Base-by-base conservation (phyloP, 192 early-diverging fungal species). In the Phycomyces nitens region DNA sequence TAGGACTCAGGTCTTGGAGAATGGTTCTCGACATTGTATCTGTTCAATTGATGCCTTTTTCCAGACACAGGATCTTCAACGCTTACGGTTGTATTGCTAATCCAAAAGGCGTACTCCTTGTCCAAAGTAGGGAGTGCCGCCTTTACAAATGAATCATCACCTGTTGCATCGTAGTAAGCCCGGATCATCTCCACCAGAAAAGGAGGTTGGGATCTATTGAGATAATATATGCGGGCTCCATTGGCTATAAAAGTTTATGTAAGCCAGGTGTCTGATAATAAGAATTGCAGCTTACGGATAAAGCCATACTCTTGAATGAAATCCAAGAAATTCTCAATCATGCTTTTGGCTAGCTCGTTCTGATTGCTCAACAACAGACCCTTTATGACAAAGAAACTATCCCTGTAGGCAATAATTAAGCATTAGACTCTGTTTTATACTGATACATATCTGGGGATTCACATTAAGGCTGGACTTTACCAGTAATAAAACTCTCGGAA, bases 401-500 rank as follows among this genome's bases (percentile, higher is more conserved):
- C 89, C 89, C 71, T 72, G 53, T 43, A 5, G 6, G 14, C 12
- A 49, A 40, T 40, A 59, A 39, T 8, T 5, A 59, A 24, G 16
- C 3, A 50, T 7, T 20, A 34, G 29, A 34, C 3, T 34, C 7
- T 34, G 29, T 34, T 34, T 34, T 34, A 7, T 34, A 7, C 7
- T 5, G 29, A 5, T 34, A 7, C 29, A 34, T 34, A 34, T 34
- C 7, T 34, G 29, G 29, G 11, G 11, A 47, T n/a, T 2, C 3
- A 6, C 3, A 47, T 47, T 14, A 47, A 47, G 18, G 12, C 18
- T 12, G 3, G 15, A 21, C 14, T 14, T 58, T 66, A 72, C 73
- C 87, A 89, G 56, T 91, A 89, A 73, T 91, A 91, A 24, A 81
- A 73, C 72, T 91, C 89, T 41, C 86, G 70, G 62, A 91, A 91